A percentile compares a stretch with the other conserved stretches of the same genome.
These are phyloP conservation scores for Ceratocystis huliohia DNA, from an alignment of 2,329 filamentous ascomycete genomes.

Conservation along the genomic window DNA sequence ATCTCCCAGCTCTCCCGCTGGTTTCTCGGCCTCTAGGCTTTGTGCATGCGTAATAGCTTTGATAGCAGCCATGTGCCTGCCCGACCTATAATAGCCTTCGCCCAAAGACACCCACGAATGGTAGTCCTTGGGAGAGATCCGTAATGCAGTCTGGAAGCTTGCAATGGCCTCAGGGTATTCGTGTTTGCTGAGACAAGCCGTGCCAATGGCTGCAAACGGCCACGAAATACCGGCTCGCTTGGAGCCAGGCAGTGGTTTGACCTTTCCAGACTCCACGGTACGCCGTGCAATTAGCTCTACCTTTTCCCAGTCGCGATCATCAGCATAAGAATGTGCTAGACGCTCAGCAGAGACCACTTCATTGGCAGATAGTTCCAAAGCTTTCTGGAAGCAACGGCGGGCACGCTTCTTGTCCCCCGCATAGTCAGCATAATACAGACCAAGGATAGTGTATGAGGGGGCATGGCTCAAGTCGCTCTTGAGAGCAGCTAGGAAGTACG, in stretches of 20 bases:
- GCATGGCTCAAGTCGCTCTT: constrained; percentile 81
- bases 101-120: constrained; percentile 92
- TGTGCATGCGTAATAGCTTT: constrained; percentile 83
- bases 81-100: constrained; percentile 94
- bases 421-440: constrained; percentile 84
- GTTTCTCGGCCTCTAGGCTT: constrained; percentile 48
- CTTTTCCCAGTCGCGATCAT: constrained; percentile 88
- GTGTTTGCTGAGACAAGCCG: constrained; percentile 88
- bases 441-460: constrained; percentile 80
- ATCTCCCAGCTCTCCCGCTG: constrained; percentile 42
- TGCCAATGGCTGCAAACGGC: constrained; percentile 87
- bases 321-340: constrained; percentile 72
- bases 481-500: constrained; percentile 68
- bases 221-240: constrained; percentile 89
- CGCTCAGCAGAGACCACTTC: constrained; percentile 81
- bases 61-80: constrained; percentile 83
- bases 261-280: constrained; percentile 88
- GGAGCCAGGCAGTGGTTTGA: constrained; percentile 78
- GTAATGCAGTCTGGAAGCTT: constrained; percentile 78
- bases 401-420: constrained; percentile 75
- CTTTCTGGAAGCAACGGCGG: constrained; percentile 89
- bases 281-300: constrained; percentile 86
- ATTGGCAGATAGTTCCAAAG: constrained; percentile 77
- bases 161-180: constrained; percentile 80
- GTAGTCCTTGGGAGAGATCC: constrained; percentile 75